Evolutionary conservation across 176 grass and related monocot species (phyloP), one percentile per base, ranked within the genome.

Genomic region (Juncus effusus): DNA sequence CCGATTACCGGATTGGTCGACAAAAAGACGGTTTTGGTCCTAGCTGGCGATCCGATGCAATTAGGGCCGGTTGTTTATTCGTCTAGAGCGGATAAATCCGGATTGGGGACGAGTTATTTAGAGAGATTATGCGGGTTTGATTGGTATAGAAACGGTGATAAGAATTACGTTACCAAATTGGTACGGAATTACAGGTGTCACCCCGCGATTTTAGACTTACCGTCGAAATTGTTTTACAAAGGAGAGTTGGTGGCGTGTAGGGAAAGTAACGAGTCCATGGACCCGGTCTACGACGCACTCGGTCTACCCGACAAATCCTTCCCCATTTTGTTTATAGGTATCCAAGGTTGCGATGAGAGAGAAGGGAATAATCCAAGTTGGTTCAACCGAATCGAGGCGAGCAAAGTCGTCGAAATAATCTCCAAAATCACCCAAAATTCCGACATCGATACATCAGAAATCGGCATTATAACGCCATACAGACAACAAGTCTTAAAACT

Each of bases 311-410:
- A 92, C 68, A 86, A 82, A 76, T 77, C 78, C 3, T 97, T 97
- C 74, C 93, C 93, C 56, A 82, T 92, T 65, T 83, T 97, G 74
- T 97, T 97, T 69, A 11, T 97, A 41, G 93, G 93, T 63, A 96
- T 96, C 70, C 93, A 97, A 67, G 88, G 93, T 37, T 92, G 85
- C 0, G 93, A 97, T 82, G 93, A 97, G 67, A 84, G 93, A 75
- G 93, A 97, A 78, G 93, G 88, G n/a, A 92, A 64, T 60, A 97
- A 97, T 37, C 93, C 93, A 45, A 91, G 87, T 51, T 92, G 93
- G 93, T 92, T 97, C 54, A 97, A 97, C 76, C 85, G 93, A 63
- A 92, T 89, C 40, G 85, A 97, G 72, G 85, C 83, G 10, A 97
- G 93, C 54, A 97, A 97, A 79, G 88, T 92, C 13, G 82, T 92